Evolutionary conservation across 257 asterid species (phyloP), one percentile per base, ranked within the genome.

Genomic region (Anisodus acutangulus): DNA sequence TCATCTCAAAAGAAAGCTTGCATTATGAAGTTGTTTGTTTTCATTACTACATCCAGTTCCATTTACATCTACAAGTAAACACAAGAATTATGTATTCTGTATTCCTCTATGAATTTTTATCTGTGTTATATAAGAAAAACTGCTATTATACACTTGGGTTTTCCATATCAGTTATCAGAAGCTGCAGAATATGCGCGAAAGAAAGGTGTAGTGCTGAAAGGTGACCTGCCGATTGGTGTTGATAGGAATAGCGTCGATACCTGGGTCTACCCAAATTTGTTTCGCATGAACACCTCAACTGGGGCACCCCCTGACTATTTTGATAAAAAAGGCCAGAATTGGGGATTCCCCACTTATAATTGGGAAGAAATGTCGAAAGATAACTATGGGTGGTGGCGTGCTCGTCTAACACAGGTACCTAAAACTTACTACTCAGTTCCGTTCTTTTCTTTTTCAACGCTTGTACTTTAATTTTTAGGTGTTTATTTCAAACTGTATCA

Each of bases 301-400:
- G 99, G 99, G 69, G 99, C 99, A 9, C 99, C 99, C 53, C 99
- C 98, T 2, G 99, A 96, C 78, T 93, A 96, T 90, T 96, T 96
- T 41, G 99, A 94, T 87, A 96, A 96, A 91, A 96, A 96, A 17
- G 99, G 99, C 58, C 99, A 96, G 84, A 96, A 96, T 81, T 96
- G 99, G 99, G 99, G 99, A 22, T 96, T 96, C 88, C 99, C 99
- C 45, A 96, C 98, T 78, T 96, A 96, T 87, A 96, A 96, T 88
- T 96, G 99, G 99, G 99, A 96, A 91, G 99, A 96, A 87, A 96
- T 96, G 99, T 96, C 98, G 9, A 96, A 93, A 86, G 99, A 96
- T 84, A 94, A 96, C 87, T 96, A 96, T 89, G 97, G 88, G 69
- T 96, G 99, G 99, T 96, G 99, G 99, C 93, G 98, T 82, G 92